Evolutionary conservation across 2,329 filamentous ascomycete genomes (phyloP).

Genomic region (Xylariomycetidae sp.): DNA sequence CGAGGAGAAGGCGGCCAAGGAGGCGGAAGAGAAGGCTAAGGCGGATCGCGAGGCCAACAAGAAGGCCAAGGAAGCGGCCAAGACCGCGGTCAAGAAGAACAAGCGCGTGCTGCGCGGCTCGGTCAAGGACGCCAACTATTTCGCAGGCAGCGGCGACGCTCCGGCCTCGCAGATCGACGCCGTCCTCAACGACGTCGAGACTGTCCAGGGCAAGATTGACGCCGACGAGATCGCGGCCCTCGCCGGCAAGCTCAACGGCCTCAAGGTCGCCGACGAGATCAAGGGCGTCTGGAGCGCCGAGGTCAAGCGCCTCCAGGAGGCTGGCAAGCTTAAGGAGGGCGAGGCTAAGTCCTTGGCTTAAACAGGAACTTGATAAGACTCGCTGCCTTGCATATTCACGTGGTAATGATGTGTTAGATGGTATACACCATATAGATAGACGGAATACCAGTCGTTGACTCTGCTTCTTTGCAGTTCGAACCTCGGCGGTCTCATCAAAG

Average conservation of each 20-base stretch:
- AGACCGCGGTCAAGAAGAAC: slow-evolving; percentile 99
- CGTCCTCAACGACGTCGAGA: slow-evolving; percentile 79
- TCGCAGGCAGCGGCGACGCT: slow-evolving; percentile 60
- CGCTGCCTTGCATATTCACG: too few relatives aligned
- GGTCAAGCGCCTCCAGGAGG: slow-evolving; percentile 68
- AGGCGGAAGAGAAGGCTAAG: slow-evolving; percentile 84
- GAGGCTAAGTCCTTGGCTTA: slow-evolving; percentile 56
- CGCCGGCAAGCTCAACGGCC: slow-evolving; percentile 70
- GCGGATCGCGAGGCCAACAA: slow-evolving; percentile 74
- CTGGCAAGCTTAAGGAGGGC: slow-evolving; percentile 79
- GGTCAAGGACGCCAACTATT: slow-evolving; percentile 98
- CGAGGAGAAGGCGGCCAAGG: slow-evolving; percentile 71
- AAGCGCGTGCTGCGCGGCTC: slow-evolving; percentile 92
- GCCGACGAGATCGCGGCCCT: slow-evolving; percentile 82
- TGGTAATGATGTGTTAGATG: too few relatives aligned
- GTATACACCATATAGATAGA: too few relatives aligned
- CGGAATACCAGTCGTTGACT: too few relatives aligned
- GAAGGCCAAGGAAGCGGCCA: slow-evolving; percentile 97
- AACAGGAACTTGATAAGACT: neutral
- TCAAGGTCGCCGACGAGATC: slow-evolving; percentile 77
- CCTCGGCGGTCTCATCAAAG: too few relatives aligned
- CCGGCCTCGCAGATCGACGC: slow-evolving; percentile 73
- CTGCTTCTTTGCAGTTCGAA: too few relatives aligned
- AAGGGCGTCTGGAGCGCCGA: slow-evolving; percentile 77
- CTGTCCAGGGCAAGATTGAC: slow-evolving; percentile 82